These are phyloP conservation scores for Blastobotrys americana DNA, from an alignment of 805 yeast genomes.

Conservation along the genomic window DNA sequence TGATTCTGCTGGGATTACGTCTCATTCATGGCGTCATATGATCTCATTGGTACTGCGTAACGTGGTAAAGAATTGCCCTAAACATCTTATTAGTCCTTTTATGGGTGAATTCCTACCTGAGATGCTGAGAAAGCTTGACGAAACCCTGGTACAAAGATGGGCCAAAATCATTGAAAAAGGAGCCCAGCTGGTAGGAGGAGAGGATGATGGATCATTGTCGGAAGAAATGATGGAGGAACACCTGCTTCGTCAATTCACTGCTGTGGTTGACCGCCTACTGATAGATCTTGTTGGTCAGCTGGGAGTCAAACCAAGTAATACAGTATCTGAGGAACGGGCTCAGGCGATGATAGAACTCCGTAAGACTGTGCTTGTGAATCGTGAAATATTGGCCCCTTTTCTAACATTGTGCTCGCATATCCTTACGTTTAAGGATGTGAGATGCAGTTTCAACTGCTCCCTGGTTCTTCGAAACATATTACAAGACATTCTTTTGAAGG, in stretches of 20 bases:
- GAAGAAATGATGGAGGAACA: slow-evolving; percentile 99
- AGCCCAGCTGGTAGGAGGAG: slow-evolving; percentile 41
- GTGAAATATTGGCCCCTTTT: slow-evolving; percentile 68
- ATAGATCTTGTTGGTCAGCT: slow-evolving; percentile 85
- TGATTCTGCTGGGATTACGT: slow-evolving; percentile 74
- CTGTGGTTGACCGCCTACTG: slow-evolving; percentile 77
- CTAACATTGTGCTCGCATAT: slow-evolving; percentile 67
- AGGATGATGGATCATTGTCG: slow-evolving; percentile 69
- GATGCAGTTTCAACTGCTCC: slow-evolving; percentile 87
- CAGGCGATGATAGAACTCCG: slow-evolving; percentile 41
- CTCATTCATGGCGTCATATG: slow-evolving; percentile 97
- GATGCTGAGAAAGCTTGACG: slow-evolving; percentile 64
- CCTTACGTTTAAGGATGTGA: slow-evolving; percentile 76
- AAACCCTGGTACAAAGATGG: slow-evolving; percentile 73
- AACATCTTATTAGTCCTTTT: slow-evolving; percentile 55
- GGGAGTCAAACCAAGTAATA: slow-evolving; percentile 26
- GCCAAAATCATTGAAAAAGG: slow-evolving; percentile 47
- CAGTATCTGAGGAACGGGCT: slow-evolving; percentile 4
- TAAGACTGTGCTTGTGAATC: slow-evolving; percentile 54
- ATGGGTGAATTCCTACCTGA: slow-evolving; percentile 74
- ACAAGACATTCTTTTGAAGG: slow-evolving; percentile 58
- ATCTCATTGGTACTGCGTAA: slow-evolving; percentile 82
- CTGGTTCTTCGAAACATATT: slow-evolving; percentile 69
- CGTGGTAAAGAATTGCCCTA: slow-evolving; percentile 83
- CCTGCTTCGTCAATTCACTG: slow-evolving; percentile 83